These are phyloP conservation scores for Globisporangium heterothallicum DNA, from an alignment of 352 stramenopile species.

Conservation along the genomic window DNA sequence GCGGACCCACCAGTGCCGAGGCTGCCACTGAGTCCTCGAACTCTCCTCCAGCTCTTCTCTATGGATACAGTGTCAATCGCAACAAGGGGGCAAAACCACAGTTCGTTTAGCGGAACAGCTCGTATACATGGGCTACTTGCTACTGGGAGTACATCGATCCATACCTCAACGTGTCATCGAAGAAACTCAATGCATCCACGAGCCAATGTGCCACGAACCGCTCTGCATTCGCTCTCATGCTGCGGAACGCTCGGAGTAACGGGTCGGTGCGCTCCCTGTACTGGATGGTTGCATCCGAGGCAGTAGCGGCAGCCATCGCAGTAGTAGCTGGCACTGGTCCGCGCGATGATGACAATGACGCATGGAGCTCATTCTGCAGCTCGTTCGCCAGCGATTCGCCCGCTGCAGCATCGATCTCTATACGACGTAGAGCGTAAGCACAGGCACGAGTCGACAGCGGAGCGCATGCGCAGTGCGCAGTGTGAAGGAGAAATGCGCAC, in stretches of 20 bases:
- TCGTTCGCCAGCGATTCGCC: conserved; percentile 12
- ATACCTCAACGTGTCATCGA: conserved; percentile 6
- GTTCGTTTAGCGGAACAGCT: too few species aligned
- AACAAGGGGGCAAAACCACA: too few species aligned
- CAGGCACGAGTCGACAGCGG: background rate
- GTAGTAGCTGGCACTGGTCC: conserved; percentile 1
- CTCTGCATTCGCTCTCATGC: conserved; percentile 3
- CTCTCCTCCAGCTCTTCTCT: conserved; percentile 8
- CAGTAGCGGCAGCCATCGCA: background rate
- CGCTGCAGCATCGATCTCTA: conserved; percentile 6
- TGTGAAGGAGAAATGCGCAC: background rate
- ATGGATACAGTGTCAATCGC: background rate
- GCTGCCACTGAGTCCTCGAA: background rate
- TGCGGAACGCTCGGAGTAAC: background rate
- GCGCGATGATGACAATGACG: conserved; percentile 3
- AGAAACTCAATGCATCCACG: background rate
- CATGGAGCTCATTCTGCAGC: conserved; percentile 9
- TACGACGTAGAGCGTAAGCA: background rate
- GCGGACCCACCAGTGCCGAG: conserved; percentile 1
- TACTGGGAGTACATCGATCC: too few species aligned
- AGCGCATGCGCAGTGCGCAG: background rate
- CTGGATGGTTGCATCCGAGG: conserved; percentile 2
- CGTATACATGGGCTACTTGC: too few species aligned
- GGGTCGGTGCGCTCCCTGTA: background rate
- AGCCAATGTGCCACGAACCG: background rate